phyloP scores from a whole-genome alignment of 805 yeast species.

The Candida arabinofermentans region DNA sequence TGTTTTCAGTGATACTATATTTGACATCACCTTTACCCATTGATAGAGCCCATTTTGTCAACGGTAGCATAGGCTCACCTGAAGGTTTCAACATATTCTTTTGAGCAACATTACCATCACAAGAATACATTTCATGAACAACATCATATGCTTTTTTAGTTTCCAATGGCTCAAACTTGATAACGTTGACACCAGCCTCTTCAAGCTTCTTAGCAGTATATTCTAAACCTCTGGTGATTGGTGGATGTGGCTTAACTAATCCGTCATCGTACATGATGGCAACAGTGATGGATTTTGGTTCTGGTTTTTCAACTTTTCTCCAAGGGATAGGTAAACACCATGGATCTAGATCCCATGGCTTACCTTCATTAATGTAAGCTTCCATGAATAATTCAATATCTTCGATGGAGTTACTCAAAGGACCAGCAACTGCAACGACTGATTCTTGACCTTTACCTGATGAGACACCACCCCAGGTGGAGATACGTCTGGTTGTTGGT shows the following conservation, averaged over 20 bases:
- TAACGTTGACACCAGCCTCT: constrained; percentile 55
- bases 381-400: constrained; percentile 71
- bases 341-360: constrained; percentile 55
- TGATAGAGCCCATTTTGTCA: constrained; percentile 58
- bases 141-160: constrained; percentile 57
- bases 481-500: constrained; percentile 55
- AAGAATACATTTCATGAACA: constrained; percentile 51
- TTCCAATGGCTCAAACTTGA: constrained; percentile 54
- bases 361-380: constrained; percentile 53
- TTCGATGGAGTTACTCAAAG: constrained; percentile 58
- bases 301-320: constrained; percentile 40
- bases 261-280: constrained; percentile 66
- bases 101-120: constrained; percentile 66
- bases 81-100: constrained; percentile 47
- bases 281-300: constrained; percentile 46
- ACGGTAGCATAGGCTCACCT: constrained; percentile 66
- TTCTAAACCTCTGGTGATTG: constrained; percentile 54
- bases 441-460: constrained; percentile 63
- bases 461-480: constrained; percentile 45
- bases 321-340: constrained; percentile 48
- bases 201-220: constrained; percentile 49
- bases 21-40: constrained; percentile 54
- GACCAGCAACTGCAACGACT: constrained; percentile 64
- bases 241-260: constrained; percentile 63
- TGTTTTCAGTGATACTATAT: constrained; percentile 47